Evolutionary conservation across 768 basidiomycete species (phyloP).

Genomic region (Holtermanniella nyarrowii): DNA sequence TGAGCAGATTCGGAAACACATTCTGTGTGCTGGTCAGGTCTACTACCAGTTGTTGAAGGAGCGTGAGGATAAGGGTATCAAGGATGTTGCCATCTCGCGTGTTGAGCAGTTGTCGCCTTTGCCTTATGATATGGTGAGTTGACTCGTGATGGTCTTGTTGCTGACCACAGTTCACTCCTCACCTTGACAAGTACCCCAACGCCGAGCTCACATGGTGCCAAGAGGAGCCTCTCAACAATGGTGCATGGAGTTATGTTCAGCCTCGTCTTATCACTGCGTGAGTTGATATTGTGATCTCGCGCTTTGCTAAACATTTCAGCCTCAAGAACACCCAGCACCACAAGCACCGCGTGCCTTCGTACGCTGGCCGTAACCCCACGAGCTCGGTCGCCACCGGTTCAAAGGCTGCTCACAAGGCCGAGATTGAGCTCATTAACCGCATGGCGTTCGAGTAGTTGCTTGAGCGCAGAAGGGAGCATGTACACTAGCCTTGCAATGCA

Average conservation of each 20-base stretch:
- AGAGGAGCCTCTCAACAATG: constrained; percentile 80
- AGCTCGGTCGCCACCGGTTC: constrained; percentile 49
- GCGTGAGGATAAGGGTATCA: constrained; percentile 80
- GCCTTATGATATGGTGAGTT: constrained; percentile 80
- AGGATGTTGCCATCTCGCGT: constrained; percentile 85
- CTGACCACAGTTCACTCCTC: constrained; percentile 62
- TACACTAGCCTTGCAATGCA: not conserved
- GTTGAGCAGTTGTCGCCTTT: constrained; percentile 93
- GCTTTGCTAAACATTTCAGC: too few species aligned
- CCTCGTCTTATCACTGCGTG: constrained; percentile 90
- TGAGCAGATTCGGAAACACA: constrained; percentile 80
- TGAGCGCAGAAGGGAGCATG: not conserved
- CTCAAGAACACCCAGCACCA: constrained; percentile 81
- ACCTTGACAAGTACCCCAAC: constrained; percentile 93
- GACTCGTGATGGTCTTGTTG: not conserved
- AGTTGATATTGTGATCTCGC: too few species aligned
- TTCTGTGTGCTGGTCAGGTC: constrained; percentile 92
- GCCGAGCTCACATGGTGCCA: constrained; percentile 85
- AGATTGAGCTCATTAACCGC: constrained; percentile 60
- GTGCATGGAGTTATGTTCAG: constrained; percentile 92
- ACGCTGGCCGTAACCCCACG: constrained; percentile 85
- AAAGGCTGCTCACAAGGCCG: constrained; percentile 77
- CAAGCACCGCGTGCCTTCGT: constrained; percentile 76
- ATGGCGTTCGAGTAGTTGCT: constrained; percentile 40
- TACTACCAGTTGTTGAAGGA: constrained; percentile 83